phyloP scores from a whole-genome alignment of 169 alveolate species.

The Plasmodium sp. region DNA sequence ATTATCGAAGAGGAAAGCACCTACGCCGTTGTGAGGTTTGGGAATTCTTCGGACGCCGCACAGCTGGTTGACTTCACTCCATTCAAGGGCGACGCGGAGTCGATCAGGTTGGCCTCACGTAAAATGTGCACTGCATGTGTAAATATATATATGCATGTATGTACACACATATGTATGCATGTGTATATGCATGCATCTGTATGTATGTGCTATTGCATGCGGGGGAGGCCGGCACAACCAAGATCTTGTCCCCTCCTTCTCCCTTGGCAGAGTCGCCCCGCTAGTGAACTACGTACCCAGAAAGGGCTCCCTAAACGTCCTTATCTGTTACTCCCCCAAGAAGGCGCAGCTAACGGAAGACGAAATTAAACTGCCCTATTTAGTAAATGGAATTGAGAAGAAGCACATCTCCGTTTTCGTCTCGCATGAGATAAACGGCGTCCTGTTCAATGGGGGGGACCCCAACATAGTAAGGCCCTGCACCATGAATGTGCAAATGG shows the following conservation, averaged over 20 bases:
- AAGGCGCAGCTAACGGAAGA: slow-evolving; percentile 17
- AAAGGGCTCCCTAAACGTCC: slow-evolving; percentile 55
- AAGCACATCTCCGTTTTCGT: slow-evolving; percentile 61
- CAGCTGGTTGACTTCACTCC: slow-evolving; percentile 72
- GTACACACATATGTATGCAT: background rate
- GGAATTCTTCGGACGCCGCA: slow-evolving; percentile 29
- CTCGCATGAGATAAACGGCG: slow-evolving; percentile 68
- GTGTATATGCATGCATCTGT: background rate
- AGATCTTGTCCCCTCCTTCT: background rate
- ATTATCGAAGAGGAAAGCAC: slow-evolving; percentile 44
- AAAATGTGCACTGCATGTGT: background rate
- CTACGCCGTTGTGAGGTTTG: slow-evolving; percentile 29
- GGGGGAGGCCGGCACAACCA: background rate
- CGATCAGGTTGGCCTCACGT: slow-evolving; percentile 8
- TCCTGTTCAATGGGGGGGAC: slow-evolving; percentile 42
- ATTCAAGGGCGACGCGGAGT: slow-evolving; percentile 41
- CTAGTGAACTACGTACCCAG: slow-evolving; percentile 54
- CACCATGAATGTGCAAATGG: background rate
- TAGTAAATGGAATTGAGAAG: slow-evolving; percentile 70
- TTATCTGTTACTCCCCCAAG: slow-evolving; percentile 60
- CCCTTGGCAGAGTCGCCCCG: slow-evolving; percentile 31
- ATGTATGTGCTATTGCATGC: background rate
- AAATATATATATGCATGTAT: too few species aligned
- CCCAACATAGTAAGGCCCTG: slow-evolving; percentile 30
- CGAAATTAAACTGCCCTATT: slow-evolving; percentile 56